These are phyloP conservation scores for Brassica balearica DNA, from an alignment of 441 rosid species.

Conservation along the genomic window DNA sequence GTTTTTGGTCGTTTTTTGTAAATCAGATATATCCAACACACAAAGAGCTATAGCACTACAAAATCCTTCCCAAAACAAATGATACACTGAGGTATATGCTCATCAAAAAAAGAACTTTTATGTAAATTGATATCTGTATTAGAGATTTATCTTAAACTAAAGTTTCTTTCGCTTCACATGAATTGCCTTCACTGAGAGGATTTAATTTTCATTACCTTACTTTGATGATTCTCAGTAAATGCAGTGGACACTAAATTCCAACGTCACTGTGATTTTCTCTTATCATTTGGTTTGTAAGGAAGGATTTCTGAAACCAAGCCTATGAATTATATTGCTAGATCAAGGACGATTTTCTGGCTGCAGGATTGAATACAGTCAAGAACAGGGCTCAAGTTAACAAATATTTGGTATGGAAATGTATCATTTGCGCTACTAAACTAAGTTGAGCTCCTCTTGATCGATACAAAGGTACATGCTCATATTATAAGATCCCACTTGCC, in stretches of 20 bases:
- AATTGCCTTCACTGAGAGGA: background rate
- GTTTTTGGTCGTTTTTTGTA: background rate
- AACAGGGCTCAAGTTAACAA: no score
- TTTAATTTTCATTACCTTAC: background rate
- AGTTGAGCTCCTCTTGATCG: no score
- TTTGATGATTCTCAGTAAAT: background rate
- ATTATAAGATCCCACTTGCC: no score
- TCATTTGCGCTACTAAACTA: no score
- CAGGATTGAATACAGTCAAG: no score
- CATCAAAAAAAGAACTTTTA: background rate
- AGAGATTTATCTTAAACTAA: background rate
- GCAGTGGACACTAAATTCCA: background rate
- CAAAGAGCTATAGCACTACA: background rate
- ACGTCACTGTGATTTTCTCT: no score
- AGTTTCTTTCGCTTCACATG: background rate
- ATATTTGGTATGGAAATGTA: no score
- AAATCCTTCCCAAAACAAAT: background rate
- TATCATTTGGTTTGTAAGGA: no score
- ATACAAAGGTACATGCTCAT: no score
- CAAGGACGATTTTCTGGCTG: no score
- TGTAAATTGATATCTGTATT: background rate
- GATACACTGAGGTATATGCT: background rate
- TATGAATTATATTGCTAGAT: no score
- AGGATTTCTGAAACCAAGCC: no score
- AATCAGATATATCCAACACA: background rate